Base-by-base conservation (phyloP, 805 yeast species). In the Lipomyces yamanashiensis region DNA sequence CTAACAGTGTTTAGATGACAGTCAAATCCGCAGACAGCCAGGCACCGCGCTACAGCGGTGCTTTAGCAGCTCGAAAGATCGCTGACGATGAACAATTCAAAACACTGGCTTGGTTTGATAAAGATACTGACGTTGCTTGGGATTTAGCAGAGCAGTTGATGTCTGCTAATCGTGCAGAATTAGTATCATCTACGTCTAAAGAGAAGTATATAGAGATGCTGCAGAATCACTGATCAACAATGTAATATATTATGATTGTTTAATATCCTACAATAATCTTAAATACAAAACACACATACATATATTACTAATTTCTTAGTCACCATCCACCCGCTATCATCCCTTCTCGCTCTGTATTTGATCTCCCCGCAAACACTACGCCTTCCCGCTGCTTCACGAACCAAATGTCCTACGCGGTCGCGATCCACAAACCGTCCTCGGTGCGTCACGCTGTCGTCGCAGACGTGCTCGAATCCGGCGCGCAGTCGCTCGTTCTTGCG, bases 31-130 rank as follows among this genome's bases (percentile, higher is more conserved):
- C 84, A 0, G 79, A 82, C 37, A 87, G 83, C 67, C 84, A 82
- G 48, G 81, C 84, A 2, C 86, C 86, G 56, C 81, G 89, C 71
- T 79, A 86, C 63, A 86, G 90, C 15, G 88, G 88, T n/a, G 90
- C 92, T 0, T 76, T 89, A 34, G 75, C 81, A 61, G 85, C 88
- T n/a, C 83, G 84, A 68, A 86, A 86, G 66, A 73, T 79, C 34
- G 87, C 84, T 13, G 88, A 84, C 60, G 90, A 87, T 51, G 93
- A 89, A 72, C 77, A 75, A 1, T 80, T 79, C 56, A 74, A 69
- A 10, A 73, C 75, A 13, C 72, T 82, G 64, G 74, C 74, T 12
- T 85, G 87, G 86, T 69, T 73, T n/a, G 84, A 80, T 60, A 68
- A 76, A 43, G 77, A 70, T 51, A 67, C 70, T 21, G 67, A 67